Evolutionary conservation across 2,329 filamentous ascomycete species (phyloP), one percentile per base, ranked within the genome.

Genomic region (Epichloe sibirici): DNA sequence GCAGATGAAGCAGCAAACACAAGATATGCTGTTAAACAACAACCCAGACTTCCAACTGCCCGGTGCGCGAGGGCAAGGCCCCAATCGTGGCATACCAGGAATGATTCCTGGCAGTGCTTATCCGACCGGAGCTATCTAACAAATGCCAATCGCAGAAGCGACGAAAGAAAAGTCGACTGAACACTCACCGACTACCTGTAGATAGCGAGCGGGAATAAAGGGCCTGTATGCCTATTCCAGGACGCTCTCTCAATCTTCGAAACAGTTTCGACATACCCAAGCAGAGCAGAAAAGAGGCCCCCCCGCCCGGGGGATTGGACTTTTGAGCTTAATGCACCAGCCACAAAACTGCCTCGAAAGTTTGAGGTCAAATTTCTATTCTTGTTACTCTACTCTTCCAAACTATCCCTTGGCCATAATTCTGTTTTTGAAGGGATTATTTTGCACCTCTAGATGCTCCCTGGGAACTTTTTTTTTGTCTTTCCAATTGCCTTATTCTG

Each of bases 11-110:
- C 81, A 84, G 58, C 73, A 80, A 60, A 78, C 79, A 55, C 81
- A 85, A 59, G 88, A 94, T 59, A 76, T 90, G 48, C 71, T 95
- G 40, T 73, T 95, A 54, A 82, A 83, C 61, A 95, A 95, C 62
- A 95, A 95, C 62, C 90, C 90, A 0, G 90, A 96, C 66, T 96
- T 96, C 69, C 78, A 85, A 57, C 66, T 96, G 31, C 84, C 83
- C 1, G 69, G 69, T 23, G 65, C 60, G 47, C 69, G 71, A 49
- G 63, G 63, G 51, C 45, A 57, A 37, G 55, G 56, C 46, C 49
- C 57, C 23, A 53, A 58, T 46, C 58, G 65, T 25, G 63, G 60
- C 47, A 65, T 63, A 12, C 64, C 66, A 40, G 72, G 74, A 35
- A 74, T 78, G 71, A 71, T 77, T 49, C 77, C 77, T 5, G 73